Evolutionary conservation across 2,329 filamentous ascomycete genomes (phyloP).

Genomic region (Hypoxylon sp.): DNA sequence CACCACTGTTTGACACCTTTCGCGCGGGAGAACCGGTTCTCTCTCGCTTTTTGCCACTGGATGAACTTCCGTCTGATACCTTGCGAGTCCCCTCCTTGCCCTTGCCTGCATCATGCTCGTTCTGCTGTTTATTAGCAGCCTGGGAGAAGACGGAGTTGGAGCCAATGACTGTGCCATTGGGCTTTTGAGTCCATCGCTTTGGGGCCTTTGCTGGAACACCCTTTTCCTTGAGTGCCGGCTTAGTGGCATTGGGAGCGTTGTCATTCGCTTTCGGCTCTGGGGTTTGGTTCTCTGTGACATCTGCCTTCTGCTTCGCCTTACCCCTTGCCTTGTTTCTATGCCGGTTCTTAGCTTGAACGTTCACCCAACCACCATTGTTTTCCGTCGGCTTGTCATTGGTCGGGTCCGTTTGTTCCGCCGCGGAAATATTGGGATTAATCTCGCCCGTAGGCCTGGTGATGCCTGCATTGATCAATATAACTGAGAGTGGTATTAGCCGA

Average conservation of each 20-base stretch:
- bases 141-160: conserved; percentile 28
- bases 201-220: background rate
- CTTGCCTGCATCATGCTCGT: background rate
- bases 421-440: background rate
- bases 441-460: background rate
- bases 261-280: background rate
- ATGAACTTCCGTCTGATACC: too few relatives aligned
- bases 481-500: background rate
- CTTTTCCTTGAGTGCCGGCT: background rate
- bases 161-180: conserved; percentile 29
- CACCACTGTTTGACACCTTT: background rate
- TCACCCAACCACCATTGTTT: conserved; percentile 10
- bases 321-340: conserved; percentile 12
- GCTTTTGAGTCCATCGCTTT: conserved; percentile 3
- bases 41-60: background rate
- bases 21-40: background rate
- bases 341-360: conserved; percentile 10
- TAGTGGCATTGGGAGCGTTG: background rate
- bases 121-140: background rate
- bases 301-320: background rate
- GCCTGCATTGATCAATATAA: background rate
- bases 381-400: too few relatives aligned
- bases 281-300: background rate
- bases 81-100: background rate
- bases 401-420: background rate